phyloP scores from a whole-genome alignment of 2,329 filamentous ascomycete species.

The Phialocephala sp. region DNA sequence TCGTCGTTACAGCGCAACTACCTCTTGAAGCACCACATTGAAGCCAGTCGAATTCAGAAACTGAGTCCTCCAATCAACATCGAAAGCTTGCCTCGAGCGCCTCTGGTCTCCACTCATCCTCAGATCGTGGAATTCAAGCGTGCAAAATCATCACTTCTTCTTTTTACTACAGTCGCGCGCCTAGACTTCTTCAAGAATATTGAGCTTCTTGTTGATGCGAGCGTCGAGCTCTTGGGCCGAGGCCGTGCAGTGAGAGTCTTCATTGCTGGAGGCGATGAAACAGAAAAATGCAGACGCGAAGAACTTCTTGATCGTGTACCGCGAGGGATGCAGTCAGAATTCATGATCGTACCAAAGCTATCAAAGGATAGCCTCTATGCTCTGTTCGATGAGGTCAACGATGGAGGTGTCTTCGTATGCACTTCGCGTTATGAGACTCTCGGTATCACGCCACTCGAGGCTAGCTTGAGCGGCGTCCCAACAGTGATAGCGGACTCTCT shows the following conservation, averaged over 20 bases:
- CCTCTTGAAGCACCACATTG: slow-evolving; percentile 23
- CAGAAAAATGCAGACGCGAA: slow-evolving; percentile 5
- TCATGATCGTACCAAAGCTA: slow-evolving; percentile 26
- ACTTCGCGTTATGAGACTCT: slow-evolving; percentile 29
- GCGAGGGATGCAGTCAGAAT: slow-evolving; percentile 19
- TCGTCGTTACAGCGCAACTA: slow-evolving; percentile 27
- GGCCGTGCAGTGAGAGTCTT: slow-evolving; percentile 19
- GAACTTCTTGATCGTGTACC: slow-evolving; percentile 21
- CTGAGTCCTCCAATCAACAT: slow-evolving; percentile 25
- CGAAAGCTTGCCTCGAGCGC: neutral
- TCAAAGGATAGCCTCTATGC: slow-evolving; percentile 28
- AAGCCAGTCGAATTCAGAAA: slow-evolving; percentile 21
- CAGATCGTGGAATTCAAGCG: slow-evolving; percentile 9
- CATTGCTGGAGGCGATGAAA: slow-evolving; percentile 24
- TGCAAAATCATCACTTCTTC: slow-evolving; percentile 12
- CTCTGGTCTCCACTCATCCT: slow-evolving; percentile 9
- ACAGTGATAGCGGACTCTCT: slow-evolving; percentile 25
- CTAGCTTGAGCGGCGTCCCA: slow-evolving; percentile 24
- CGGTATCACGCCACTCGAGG: slow-evolving; percentile 27
- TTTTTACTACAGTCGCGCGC: slow-evolving; percentile 29
- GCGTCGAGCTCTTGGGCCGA: slow-evolving; percentile 19
- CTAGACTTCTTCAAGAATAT: slow-evolving; percentile 30
- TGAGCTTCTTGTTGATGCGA: slow-evolving; percentile 25
- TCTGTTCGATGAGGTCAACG: slow-evolving; percentile 22
- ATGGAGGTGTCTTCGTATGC: slow-evolving; percentile 26